Evolutionary conservation across 768 basidiomycete genomes (phyloP).

Genomic region (Calocera viscosa): DNA sequence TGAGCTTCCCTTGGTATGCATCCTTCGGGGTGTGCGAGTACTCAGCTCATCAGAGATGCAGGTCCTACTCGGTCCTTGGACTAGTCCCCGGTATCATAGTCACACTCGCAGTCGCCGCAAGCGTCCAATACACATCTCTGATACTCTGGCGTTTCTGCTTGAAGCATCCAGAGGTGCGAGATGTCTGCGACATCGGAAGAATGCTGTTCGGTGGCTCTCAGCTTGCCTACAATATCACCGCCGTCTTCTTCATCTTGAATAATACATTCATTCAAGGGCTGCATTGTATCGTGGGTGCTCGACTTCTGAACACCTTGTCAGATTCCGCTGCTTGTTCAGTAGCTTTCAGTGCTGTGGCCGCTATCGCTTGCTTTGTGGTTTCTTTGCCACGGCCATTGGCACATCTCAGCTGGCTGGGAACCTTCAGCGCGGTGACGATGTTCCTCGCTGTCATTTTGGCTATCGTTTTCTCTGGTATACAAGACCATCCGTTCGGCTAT

Average conservation of each 20-base stretch:
- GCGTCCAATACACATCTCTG: constrained; percentile 37
- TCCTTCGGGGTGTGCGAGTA: constrained; percentile 14
- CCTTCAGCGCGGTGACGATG: constrained; percentile 36
- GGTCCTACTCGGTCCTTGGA: constrained; percentile 35
- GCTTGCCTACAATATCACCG: constrained; percentile 39
- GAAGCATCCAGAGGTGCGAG: constrained; percentile 37
- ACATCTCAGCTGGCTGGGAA: constrained; percentile 33
- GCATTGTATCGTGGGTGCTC: constrained; percentile 37
- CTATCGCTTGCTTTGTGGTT: constrained; percentile 32
- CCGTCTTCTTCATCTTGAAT: constrained; percentile 42
- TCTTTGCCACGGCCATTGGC: constrained; percentile 35
- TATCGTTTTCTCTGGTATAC: constrained; percentile 33
- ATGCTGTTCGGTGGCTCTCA: constrained; percentile 38
- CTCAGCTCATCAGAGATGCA: not conserved
- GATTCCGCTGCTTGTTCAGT: constrained; percentile 34
- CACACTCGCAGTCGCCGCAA: constrained; percentile 31
- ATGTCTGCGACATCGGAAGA: constrained; percentile 41
- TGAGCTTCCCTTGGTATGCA: constrained; percentile 31
- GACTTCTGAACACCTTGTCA: constrained; percentile 36
- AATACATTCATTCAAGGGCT: constrained; percentile 46
- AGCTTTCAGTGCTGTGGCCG: constrained; percentile 29
- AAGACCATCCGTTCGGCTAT: constrained; percentile 35
- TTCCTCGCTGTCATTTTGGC: constrained; percentile 35
- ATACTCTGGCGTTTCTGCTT: constrained; percentile 39
- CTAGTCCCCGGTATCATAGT: constrained; percentile 35